Percentiles rank a stretch among this genome's conserved stretches.
These are phyloP conservation scores for Dentipellis sp. DNA, from an alignment of 768 basidiomycete genomes.

Conservation along the genomic window DNA sequence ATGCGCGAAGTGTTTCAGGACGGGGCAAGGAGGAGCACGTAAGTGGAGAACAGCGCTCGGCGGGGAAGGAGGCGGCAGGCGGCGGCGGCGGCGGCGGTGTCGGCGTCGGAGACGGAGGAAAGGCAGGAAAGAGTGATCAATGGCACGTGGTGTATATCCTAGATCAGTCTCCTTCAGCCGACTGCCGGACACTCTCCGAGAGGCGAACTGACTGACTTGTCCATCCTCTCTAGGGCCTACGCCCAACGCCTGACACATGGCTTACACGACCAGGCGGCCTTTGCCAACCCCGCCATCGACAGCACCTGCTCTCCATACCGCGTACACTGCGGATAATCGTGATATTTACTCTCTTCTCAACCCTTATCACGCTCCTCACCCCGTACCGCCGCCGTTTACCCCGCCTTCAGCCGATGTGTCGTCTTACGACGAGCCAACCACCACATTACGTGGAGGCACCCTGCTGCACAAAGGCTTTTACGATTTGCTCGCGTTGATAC, in stretches of 20 bases:
- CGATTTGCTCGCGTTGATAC: slow-evolving; percentile 73
- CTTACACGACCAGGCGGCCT: slow-evolving; percentile 8
- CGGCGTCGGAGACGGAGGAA: too few species aligned
- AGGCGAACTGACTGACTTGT: too few species aligned
- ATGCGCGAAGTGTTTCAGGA: too few species aligned
- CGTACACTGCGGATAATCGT: slow-evolving; percentile 1
- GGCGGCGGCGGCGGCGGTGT: too few species aligned
- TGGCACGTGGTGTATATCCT: too few species aligned
- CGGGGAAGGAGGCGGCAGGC: too few species aligned
- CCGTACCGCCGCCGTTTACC: slow-evolving; percentile 20
- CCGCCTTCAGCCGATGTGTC: slow-evolving; percentile 15
- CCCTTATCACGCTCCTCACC: slow-evolving; percentile 25
- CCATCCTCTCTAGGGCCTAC: background rate
- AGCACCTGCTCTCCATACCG: background rate
- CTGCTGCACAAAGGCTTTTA: slow-evolving; percentile 87
- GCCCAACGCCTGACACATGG: slow-evolving; percentile 1
- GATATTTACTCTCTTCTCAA: slow-evolving; percentile 9
- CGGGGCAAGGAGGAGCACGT: too few species aligned
- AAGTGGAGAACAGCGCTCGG: too few species aligned
- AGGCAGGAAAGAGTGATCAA: too few species aligned
- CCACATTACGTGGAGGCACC: slow-evolving; percentile 55
- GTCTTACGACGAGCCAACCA: slow-evolving; percentile 33
- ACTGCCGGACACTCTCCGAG: too few species aligned
- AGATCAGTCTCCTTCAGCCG: background rate
- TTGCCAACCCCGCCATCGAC: slow-evolving; percentile 12